These are phyloP conservation scores for Nakazawaea anatomiae DNA, from an alignment of 805 yeast genomes.

Conservation along the genomic window DNA sequence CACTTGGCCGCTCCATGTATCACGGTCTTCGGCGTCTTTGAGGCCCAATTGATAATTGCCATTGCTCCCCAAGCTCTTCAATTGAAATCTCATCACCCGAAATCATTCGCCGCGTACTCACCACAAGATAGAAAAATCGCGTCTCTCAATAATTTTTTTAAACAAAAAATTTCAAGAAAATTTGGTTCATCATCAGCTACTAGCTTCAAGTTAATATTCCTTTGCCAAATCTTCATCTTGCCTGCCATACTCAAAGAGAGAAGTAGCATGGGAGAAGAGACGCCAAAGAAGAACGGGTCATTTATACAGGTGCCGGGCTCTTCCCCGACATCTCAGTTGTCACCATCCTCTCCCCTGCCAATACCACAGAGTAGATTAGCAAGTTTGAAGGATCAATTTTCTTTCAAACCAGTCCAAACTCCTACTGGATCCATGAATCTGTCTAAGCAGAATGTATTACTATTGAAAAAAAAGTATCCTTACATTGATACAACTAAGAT, in stretches of 20 bases:
- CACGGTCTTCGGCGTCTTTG: constrained; percentile 44
- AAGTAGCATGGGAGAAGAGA: constrained; percentile 5
- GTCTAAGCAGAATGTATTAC: constrained; percentile 21
- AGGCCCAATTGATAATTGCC: constrained; percentile 74
- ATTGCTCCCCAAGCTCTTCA: constrained; percentile 76
- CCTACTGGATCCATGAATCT: not conserved
- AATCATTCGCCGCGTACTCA: not conserved
- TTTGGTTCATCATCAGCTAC: not conserved
- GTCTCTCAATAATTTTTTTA: not conserved
- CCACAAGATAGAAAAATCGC: not conserved
- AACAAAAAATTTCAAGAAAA: not conserved
- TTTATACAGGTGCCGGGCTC: constrained; percentile 46
- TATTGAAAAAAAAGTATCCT: constrained; percentile 27
- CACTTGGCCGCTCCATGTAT: constrained; percentile 16
- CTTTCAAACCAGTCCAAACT: constrained; percentile 22
- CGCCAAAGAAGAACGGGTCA: constrained; percentile 20
- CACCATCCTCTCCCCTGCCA: constrained; percentile 23
- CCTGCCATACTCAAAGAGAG: not conserved
- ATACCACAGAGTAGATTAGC: constrained; percentile 18
- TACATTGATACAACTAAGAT: constrained; percentile 22
- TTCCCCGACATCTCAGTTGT: constrained; percentile 28
- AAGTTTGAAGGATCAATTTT: constrained; percentile 35
- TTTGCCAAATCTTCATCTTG: too few species aligned
- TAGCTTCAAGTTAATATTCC: too few species aligned
- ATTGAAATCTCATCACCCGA: constrained; percentile 12